Percentiles rank a stretch among this genome's conserved stretches.
Conservation (phyloP, 2,329 filamentous ascomycete species). For the Neospermospora avenae region DNA sequence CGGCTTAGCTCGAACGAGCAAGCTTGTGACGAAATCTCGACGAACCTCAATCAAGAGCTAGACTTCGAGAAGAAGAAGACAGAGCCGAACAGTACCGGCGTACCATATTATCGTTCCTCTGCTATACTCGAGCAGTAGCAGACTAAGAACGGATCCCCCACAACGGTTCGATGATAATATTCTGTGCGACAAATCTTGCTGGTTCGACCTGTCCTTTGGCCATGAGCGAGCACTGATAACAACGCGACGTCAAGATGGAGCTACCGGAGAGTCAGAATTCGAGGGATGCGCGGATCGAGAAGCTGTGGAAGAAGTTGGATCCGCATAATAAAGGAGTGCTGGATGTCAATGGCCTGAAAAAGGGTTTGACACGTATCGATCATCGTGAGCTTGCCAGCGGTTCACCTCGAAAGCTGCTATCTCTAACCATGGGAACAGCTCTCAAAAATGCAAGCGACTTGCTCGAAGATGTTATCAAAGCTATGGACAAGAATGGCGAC, state of each 20-base stretch:
- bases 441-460: constrained; percentile 90
- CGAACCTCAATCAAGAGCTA: too few species aligned
- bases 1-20: neutral
- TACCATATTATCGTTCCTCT: neutral
- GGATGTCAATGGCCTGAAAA: constrained; percentile 79
- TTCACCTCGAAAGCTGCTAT: constrained; percentile 9
- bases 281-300: constrained; percentile 76
- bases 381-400: constrained; percentile 64
- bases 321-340: constrained; percentile 73
- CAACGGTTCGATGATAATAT: constrained; percentile 12
- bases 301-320: constrained; percentile 82
- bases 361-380: constrained; percentile 82
- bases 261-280: constrained; percentile 73
- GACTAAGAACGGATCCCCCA: neutral
- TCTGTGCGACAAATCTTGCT: neutral
- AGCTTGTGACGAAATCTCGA: constrained; percentile 7
- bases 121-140: neutral
- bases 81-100: neutral
- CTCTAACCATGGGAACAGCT: constrained; percentile 43
- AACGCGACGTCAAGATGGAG: constrained; percentile 43
- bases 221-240: constrained; percentile 28
- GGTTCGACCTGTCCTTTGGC: constrained; percentile 3
- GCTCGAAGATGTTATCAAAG: constrained; percentile 73
- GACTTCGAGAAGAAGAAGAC: neutral
- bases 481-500: constrained; percentile 83